A percentile compares a stretch with the other conserved stretches of the same genome.
Evolutionary conservation across 2,329 filamentous ascomycete genomes (phyloP).

Genomic region (Scortechinia acanthostroma): DNA sequence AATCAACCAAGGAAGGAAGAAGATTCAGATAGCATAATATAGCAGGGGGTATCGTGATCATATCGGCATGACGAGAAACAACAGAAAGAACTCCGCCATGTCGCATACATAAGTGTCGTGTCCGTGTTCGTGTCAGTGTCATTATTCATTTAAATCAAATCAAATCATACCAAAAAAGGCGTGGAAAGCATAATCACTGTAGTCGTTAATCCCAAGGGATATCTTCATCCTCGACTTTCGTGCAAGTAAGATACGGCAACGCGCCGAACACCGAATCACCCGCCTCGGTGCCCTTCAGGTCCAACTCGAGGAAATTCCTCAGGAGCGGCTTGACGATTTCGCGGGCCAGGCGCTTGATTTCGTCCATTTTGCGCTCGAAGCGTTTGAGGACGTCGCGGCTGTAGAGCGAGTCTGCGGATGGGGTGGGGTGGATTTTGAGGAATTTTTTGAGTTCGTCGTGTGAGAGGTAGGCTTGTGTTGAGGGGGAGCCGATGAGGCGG

Average conservation of each 20-base stretch:
- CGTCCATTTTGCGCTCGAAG: slow-evolving; percentile 59
- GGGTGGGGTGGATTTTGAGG: slow-evolving; percentile 50
- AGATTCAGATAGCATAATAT: neutral
- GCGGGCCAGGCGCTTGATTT: slow-evolving; percentile 57
- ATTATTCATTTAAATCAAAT: no score
- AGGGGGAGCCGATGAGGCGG: slow-evolving; percentile 44
- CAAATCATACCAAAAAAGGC: neutral
- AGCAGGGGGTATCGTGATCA: neutral
- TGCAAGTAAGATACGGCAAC: slow-evolving; percentile 52
- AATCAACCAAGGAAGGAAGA: no score
- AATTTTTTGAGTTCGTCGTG: slow-evolving; percentile 67
- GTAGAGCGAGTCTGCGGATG: slow-evolving; percentile 30
- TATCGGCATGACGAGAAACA: neutral
- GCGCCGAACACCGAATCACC: slow-evolving; percentile 33
- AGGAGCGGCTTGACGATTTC: slow-evolving; percentile 60
- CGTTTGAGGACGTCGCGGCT: slow-evolving; percentile 53
- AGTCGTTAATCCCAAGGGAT: slow-evolving; percentile 41
- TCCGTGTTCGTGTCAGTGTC: no score
- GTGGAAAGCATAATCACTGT: slow-evolving; percentile 1
- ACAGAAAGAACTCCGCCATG: neutral
- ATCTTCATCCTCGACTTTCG: slow-evolving; percentile 51
- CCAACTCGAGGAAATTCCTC: slow-evolving; percentile 59
- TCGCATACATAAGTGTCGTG: no score
- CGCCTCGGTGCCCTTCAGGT: slow-evolving; percentile 14
- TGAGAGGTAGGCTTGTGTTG: slow-evolving; percentile 44